Evolutionary conservation across 495 filamentous ascomycete species (phyloP).

Genomic region (Aspergillus sparsus): DNA sequence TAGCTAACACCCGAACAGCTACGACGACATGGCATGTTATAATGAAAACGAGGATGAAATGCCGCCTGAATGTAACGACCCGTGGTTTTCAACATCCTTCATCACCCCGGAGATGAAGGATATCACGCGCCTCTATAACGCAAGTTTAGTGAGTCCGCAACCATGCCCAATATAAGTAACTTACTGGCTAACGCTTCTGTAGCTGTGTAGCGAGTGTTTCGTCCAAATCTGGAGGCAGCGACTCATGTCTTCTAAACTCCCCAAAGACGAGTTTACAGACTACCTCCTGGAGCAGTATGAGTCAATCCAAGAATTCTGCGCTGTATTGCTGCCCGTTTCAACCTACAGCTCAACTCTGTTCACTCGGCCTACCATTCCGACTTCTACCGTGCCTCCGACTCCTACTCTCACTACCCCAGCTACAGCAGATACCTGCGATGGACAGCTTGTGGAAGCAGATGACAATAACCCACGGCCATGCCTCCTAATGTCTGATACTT

Average conservation of each 20-base stretch:
- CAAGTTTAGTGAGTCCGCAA: background rate
- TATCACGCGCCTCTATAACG: constrained; percentile 11
- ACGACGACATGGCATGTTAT: constrained; percentile 5
- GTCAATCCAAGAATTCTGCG: constrained; percentile 2
- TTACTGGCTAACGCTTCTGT: constrained; percentile 1
- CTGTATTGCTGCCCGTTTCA: constrained; percentile 7
- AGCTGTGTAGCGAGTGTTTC: constrained; percentile 12
- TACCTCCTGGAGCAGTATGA: constrained; percentile 9
- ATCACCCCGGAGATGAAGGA: constrained; percentile 12
- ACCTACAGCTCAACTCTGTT: constrained; percentile 12
- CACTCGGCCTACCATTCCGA: constrained; percentile 1
- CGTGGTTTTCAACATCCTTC: constrained; percentile 11
- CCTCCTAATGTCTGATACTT: constrained; percentile 2
- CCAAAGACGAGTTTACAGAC: constrained; percentile 1
- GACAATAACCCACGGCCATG: background rate
- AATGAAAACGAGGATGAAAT: constrained; percentile 11
- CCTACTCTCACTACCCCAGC: background rate
- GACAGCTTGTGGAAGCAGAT: constrained; percentile 6
- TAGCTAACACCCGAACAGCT: constrained; percentile 1
- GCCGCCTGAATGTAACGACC: constrained; percentile 11
- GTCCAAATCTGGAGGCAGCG: constrained; percentile 11
- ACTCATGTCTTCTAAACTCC: constrained; percentile 8
- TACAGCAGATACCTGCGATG: constrained; percentile 8
- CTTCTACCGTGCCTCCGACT: background rate
- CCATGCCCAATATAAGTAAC: background rate